A percentile compares a stretch with the other conserved stretches of the same genome.
phyloP scores from a whole-genome alignment of 139 green algal genomes.

The Chlamydomonas incerta region DNA sequence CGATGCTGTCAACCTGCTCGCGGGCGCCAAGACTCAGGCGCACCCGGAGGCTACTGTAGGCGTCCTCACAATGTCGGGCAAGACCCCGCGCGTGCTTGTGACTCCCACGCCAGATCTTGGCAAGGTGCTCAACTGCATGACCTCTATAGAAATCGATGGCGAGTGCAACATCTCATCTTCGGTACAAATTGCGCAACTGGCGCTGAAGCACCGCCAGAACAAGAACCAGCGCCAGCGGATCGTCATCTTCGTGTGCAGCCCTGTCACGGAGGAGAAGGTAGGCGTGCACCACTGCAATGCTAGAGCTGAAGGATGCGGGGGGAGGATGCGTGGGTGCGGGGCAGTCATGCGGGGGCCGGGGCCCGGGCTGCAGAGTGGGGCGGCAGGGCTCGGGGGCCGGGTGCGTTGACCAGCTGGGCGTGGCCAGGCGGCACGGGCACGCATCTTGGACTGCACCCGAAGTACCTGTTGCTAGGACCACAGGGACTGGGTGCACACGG shows the following conservation, averaged over 20 bases:
- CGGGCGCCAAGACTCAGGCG: conserved; percentile 95
- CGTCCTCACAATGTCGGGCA: conserved; percentile 97
- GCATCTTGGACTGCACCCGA: too few species aligned
- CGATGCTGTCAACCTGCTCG: conserved; percentile 98
- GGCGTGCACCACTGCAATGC: background rate
- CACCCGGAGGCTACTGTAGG: conserved; percentile 99
- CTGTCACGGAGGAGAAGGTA: conserved; percentile 88
- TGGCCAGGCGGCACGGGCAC: too few species aligned
- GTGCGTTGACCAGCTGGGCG: too few species aligned
- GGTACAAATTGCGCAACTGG: conserved; percentile 97
- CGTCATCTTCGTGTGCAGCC: conserved; percentile 96
- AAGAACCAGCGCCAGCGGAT: conserved; percentile 99
- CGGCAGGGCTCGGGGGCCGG: too few species aligned
- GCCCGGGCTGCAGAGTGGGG: too few species aligned
- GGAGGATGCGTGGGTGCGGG: too few species aligned
- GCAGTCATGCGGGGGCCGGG: too few species aligned
- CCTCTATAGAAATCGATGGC: conserved; percentile 88
- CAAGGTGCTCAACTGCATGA: conserved; percentile 94
- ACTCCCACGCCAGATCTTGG: conserved; percentile 97
- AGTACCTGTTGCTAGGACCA: too few species aligned
- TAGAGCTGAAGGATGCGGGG: too few species aligned
- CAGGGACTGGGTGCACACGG: too few species aligned
- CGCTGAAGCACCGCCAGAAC: conserved; percentile 99
- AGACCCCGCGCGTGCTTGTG: conserved; percentile 92
- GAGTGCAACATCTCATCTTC: conserved; percentile 84